Conservation (phyloP, 768 basidiomycete species). For the Termitomyces sp. region DNA sequence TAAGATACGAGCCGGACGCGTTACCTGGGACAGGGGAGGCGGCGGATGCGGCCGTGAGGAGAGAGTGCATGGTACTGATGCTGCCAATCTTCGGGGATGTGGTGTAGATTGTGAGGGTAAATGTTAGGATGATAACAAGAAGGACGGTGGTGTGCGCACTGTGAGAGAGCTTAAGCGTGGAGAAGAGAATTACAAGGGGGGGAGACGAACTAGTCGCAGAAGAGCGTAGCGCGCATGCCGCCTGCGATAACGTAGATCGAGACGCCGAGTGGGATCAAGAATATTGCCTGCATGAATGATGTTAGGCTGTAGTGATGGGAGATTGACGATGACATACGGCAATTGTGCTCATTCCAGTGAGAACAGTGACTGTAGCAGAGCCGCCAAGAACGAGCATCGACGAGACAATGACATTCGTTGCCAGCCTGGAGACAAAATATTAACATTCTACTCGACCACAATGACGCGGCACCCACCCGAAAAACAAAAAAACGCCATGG, state of each 20-base stretch:
- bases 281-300: constrained; percentile 54
- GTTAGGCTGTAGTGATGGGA: no score
- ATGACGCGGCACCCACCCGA: constrained; percentile 45
- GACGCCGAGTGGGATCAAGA: constrained; percentile 85
- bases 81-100: constrained; percentile 78
- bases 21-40: constrained; percentile 70
- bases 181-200: no score
- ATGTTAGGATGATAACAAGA: constrained; percentile 76
- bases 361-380: constrained; percentile 79
- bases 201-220: constrained; percentile 73
- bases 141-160: constrained; percentile 87
- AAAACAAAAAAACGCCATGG: constrained; percentile 85
- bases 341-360: constrained; percentile 89
- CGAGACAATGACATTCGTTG: constrained; percentile 88
- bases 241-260: constrained; percentile 88
- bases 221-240: constrained; percentile 80
- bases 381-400: constrained; percentile 79
- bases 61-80: constrained; percentile 68
- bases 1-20: constrained; percentile 79
- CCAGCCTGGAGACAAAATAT: constrained; percentile 38
- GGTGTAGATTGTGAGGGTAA: constrained; percentile 77
- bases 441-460: no score
- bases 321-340: constrained; percentile 37
- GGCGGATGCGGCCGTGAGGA: constrained; percentile 54
- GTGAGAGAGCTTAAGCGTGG: no score